Evolutionary conservation across 2,329 filamentous ascomycete species (phyloP).

Genomic region (Xylaria sp.): DNA sequence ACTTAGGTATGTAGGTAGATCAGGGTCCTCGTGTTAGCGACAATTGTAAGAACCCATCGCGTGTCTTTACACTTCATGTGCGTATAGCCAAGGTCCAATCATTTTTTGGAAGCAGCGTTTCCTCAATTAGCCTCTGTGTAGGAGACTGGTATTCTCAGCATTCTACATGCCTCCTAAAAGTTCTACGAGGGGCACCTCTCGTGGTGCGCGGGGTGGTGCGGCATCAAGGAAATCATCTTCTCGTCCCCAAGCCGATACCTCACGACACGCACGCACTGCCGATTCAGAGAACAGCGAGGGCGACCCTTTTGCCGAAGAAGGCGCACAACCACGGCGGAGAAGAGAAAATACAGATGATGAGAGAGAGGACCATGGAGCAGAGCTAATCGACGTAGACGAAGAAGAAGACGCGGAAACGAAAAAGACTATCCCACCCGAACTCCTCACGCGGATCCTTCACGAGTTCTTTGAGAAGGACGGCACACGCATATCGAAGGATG

Average conservation of each 20-base stretch:
- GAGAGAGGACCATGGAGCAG: slow-evolving; percentile 35
- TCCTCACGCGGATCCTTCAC: slow-evolving; percentile 78
- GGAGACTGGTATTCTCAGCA: neutral
- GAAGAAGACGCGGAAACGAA: slow-evolving; percentile 46
- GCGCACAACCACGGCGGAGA: slow-evolving; percentile 16
- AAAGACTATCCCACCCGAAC: slow-evolving; percentile 69
- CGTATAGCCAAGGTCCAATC: neutral
- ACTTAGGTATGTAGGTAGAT: neutral
- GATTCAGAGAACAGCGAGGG: slow-evolving; percentile 29
- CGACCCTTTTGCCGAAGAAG: slow-evolving; percentile 40
- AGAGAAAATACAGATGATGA: slow-evolving; percentile 33
- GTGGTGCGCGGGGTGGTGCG: slow-evolving; percentile 39
- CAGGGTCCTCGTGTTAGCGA: too few species aligned
- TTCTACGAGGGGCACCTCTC: slow-evolving; percentile 42
- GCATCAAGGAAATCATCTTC: slow-evolving; percentile 27
- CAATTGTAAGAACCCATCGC: neutral
- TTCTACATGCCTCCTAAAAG: slow-evolving; percentile 51
- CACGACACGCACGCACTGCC: slow-evolving; percentile 18
- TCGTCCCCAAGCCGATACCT: slow-evolving; percentile 16
- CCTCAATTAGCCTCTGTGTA: neutral
- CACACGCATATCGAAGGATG: slow-evolving; percentile 77
- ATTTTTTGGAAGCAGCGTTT: neutral
- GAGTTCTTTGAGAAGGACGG: slow-evolving; percentile 76
- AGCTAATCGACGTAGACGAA: slow-evolving; percentile 40
- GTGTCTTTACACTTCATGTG: neutral